Percentiles rank a stretch among this genome's conserved stretches.
These are phyloP conservation scores for Erysiphe pisi DNA, from an alignment of 2,329 filamentous ascomycete species.

Conservation along the genomic window DNA sequence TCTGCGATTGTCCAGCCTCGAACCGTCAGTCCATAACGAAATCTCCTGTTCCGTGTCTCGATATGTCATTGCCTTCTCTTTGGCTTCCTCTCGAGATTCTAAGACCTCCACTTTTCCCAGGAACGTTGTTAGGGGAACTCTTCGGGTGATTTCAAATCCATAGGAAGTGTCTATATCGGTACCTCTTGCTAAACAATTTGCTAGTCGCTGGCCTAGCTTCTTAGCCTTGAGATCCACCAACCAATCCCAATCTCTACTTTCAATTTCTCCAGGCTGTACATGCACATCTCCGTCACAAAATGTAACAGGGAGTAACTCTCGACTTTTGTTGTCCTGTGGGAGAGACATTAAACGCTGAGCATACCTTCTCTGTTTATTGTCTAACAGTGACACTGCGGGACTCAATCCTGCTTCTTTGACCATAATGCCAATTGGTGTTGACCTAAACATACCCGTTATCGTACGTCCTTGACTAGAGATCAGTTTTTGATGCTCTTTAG, in stretches of 20 bases:
- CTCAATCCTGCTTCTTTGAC: constrained; percentile 6
- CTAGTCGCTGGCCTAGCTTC: neutral
- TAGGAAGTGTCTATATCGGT: neutral
- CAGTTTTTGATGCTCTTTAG: neutral
- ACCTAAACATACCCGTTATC: neutral
- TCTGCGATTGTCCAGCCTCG: neutral
- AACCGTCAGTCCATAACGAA: neutral
- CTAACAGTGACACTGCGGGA: neutral
- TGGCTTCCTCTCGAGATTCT: neutral
- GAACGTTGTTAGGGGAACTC: neutral
- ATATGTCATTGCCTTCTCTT: neutral
- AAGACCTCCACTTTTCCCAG: neutral
- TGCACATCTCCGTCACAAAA: neutral
- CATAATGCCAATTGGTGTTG: neutral
- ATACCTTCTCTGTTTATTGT: neutral
- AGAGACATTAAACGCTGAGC: neutral
- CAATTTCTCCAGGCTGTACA: neutral
- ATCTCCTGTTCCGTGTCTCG: neutral
- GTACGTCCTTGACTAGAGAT: neutral
- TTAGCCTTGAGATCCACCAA: neutral
- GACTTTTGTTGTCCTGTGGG: neutral
- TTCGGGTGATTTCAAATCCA: neutral
- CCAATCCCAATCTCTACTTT: neutral
- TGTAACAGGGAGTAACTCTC: neutral
- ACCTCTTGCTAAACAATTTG: neutral